A percentile compares a stretch with the other conserved stretches of the same genome.
phyloP scores from a whole-genome alignment of 495 filamentous ascomycete species.

The Jackrogersella minutella region DNA sequence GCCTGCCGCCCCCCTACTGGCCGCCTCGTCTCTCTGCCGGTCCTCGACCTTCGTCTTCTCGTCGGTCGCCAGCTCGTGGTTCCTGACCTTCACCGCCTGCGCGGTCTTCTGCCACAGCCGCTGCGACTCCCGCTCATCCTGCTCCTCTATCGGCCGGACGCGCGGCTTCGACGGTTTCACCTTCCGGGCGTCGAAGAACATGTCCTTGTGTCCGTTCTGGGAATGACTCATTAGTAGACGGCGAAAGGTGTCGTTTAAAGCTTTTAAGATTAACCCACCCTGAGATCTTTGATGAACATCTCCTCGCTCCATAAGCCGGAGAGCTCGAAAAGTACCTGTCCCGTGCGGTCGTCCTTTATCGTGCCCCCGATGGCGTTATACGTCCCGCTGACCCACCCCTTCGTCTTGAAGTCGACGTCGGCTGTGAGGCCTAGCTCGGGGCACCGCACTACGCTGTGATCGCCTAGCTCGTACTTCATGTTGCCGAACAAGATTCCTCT shows the following conservation, averaged over 20 bases:
- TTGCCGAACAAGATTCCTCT: conserved; percentile 97
- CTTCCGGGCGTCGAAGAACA: conserved; percentile 86
- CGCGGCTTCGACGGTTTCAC: conserved; percentile 77
- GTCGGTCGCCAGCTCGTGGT: conserved; percentile 90
- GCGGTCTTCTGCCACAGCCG: conserved; percentile 83
- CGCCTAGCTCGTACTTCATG: conserved; percentile 99
- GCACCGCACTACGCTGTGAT: conserved; percentile 94
- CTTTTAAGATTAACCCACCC: conserved; percentile 59
- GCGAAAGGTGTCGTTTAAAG: not conserved
- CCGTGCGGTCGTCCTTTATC: conserved; percentile 89
- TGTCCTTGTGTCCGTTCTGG: conserved; percentile 85
- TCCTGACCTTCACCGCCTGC: conserved; percentile 77
- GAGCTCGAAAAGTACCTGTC: conserved; percentile 86
- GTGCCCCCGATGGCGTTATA: conserved; percentile 95
- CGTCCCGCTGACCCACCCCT: conserved; percentile 94
- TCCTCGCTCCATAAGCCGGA: conserved; percentile 94
- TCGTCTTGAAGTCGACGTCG: conserved; percentile 98
- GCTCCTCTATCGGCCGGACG: conserved; percentile 82
- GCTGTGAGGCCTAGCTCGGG: conserved; percentile 85
- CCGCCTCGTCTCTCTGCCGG: conserved; percentile 86
- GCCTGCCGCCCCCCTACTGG: conserved; percentile 78
- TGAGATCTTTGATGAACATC: conserved; percentile 85
- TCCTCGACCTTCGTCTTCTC: conserved; percentile 97
- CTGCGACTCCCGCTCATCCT: conserved; percentile 90
- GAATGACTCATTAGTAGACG: not conserved